phyloP scores from a whole-genome alignment of 108 stramenopile species.

The Skeletonema menzelii region DNA sequence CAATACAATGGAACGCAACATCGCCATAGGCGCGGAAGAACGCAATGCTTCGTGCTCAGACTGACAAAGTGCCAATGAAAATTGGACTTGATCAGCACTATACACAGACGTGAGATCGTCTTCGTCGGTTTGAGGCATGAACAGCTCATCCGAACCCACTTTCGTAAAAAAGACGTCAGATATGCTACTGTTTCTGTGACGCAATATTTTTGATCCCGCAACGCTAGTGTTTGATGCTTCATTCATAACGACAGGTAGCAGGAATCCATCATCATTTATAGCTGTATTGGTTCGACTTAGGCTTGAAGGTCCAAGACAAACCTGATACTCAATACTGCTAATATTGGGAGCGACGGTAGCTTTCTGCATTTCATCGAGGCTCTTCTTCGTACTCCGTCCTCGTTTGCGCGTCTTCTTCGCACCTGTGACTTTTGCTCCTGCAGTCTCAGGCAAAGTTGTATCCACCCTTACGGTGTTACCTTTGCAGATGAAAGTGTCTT shows the following conservation, averaged over 20 bases:
- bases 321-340: background rate
- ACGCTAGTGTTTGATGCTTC: background rate
- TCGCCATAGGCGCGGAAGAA: background rate
- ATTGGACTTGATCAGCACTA: background rate
- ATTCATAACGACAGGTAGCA: constrained; percentile 8
- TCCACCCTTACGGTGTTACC: background rate
- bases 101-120: background rate
- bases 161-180: background rate
- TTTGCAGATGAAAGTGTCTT: constrained; percentile 50
- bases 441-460: background rate
- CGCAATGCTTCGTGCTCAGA: background rate
- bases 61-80: background rate
- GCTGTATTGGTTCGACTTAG: background rate
- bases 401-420: background rate
- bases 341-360: constrained; percentile 9
- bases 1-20: background rate
- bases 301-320: constrained; percentile 1
- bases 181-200: background rate
- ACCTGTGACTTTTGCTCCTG: constrained; percentile 4
- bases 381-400: constrained; percentile 26
- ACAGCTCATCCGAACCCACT: background rate
- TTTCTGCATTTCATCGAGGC: constrained; percentile 13
- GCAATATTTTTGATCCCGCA: constrained; percentile 12
- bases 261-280: constrained; percentile 14
- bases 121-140: constrained; percentile 12